Conservation (phyloP, 2,329 filamentous ascomycete genomes). For the Aureobasidium sp. region DNA sequence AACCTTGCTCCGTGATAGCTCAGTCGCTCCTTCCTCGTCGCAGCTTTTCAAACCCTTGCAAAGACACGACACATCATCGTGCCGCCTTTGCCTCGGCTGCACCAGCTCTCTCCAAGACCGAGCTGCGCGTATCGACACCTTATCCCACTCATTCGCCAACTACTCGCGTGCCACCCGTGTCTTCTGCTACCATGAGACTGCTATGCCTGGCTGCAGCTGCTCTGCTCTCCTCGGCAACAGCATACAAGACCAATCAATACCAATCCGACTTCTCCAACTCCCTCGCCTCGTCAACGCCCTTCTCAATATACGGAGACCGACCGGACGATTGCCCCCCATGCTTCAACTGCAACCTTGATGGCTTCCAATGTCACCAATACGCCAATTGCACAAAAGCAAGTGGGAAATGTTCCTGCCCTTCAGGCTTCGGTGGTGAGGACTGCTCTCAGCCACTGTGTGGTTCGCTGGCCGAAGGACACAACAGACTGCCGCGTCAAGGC, state of each 20-base stretch:
- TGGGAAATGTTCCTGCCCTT: constrained; percentile 85
- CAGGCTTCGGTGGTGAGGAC: constrained; percentile 90
- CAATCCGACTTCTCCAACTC: constrained; percentile 2
- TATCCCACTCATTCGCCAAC: not conserved
- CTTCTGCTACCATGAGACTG: not conserved
- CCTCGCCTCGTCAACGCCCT: constrained; percentile 20
- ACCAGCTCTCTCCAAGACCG: not conserved
- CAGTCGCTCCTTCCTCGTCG: not conserved
- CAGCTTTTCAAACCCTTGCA: not conserved
- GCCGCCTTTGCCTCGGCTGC: not conserved
- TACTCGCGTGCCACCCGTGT: not conserved
- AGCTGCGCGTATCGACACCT: constrained; percentile 1
- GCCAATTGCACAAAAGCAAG: constrained; percentile 82
- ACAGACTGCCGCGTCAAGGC: constrained; percentile 67
- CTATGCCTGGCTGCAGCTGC: not conserved
- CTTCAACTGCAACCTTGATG: constrained; percentile 96
- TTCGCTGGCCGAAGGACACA: constrained; percentile 70
- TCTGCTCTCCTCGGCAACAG: constrained; percentile 7
- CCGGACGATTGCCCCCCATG: constrained; percentile 76
- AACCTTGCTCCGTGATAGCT: no score
- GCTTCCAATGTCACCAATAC: constrained; percentile 86
- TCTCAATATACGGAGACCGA: constrained; percentile 65
- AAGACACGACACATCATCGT: not conserved
- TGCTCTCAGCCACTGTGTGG: constrained; percentile 88
- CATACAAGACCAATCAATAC: constrained; percentile 14